Conservation (phyloP, 2,329 filamentous ascomycete species). For the Aureobasidium sp. region DNA sequence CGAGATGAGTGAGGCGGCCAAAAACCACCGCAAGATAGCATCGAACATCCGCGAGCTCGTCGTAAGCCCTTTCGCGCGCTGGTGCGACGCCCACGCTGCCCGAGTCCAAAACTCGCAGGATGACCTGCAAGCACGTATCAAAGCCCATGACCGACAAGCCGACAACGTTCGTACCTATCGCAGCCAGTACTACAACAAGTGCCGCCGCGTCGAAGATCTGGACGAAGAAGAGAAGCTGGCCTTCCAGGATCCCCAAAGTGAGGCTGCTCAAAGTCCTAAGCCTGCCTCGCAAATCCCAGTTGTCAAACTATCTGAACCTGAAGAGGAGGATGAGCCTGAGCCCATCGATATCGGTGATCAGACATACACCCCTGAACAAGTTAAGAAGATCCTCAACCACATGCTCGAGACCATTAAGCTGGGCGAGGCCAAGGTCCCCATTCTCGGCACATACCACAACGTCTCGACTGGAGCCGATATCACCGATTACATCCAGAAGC, state of each 20-base stretch:
- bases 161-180: constrained; percentile 87
- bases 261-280: constrained; percentile 41
- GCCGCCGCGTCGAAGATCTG: constrained; percentile 85
- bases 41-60: constrained; percentile 95
- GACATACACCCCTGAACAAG: constrained; percentile 71
- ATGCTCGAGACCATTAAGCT: constrained; percentile 82
- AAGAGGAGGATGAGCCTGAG: constrained; percentile 60
- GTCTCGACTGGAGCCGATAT: constrained; percentile 88
- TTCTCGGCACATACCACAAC: constrained; percentile 90
- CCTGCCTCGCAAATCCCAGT: constrained; percentile 48
- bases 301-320: constrained; percentile 72
- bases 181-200: constrained; percentile 98
- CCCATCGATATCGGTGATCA: constrained; percentile 86
- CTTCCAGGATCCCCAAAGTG: constrained; percentile 71
- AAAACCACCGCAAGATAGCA: constrained; percentile 90
- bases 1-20: constrained; percentile 86
- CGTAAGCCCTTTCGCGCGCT: constrained; percentile 85
- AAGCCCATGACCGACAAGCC: constrained; percentile 84
- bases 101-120: constrained; percentile 92
- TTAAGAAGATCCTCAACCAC: constrained; percentile 82
- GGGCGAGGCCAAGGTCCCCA: constrained; percentile 88
- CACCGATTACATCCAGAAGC: constrained; percentile 85
- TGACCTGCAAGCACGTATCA: constrained; percentile 82
- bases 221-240: constrained; percentile 98
- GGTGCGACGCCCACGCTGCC: constrained; percentile 90